phyloP scores from a whole-genome alignment of 2,329 filamentous ascomycete species.

The Penicillium decumbens region DNA sequence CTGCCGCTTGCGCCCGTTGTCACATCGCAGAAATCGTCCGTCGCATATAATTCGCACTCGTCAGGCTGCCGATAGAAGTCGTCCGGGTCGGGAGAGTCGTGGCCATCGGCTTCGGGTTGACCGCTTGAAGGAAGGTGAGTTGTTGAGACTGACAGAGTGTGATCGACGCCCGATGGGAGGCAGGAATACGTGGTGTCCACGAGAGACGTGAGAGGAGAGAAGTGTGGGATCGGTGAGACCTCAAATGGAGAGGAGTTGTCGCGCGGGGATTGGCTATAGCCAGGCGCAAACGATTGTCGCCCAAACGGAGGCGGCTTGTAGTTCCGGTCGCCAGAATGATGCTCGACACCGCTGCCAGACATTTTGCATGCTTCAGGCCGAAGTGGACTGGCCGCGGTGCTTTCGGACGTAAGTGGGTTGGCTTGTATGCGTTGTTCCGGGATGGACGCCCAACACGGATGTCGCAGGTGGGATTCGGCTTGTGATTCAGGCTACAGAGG shows the following conservation, averaged over 20 bases:
- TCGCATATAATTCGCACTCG: conserved; percentile 30
- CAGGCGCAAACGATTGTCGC: conserved; percentile 30
- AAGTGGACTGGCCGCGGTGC: conserved; percentile 30
- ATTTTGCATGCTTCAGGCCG: conserved; percentile 39
- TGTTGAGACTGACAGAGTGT: conserved; percentile 13
- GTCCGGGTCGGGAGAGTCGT: conserved; percentile 44
- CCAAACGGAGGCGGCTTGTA: conserved; percentile 27
- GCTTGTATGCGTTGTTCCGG: conserved; percentile 38
- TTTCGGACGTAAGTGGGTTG: conserved; percentile 28
- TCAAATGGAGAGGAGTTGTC: conserved; percentile 22
- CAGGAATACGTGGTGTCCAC: conserved; percentile 27
- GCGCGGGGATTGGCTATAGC: conserved; percentile 23
- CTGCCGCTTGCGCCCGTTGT: conserved; percentile 18
- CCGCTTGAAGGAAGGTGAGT: conserved; percentile 20
- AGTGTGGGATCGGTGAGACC: conserved; percentile 26
- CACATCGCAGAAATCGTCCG: conserved; percentile 15
- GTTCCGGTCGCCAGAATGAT: conserved; percentile 36
- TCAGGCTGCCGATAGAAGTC: conserved; percentile 50
- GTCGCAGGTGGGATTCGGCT: conserved; percentile 28
- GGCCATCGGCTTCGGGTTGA: conserved; percentile 11
- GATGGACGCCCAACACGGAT: conserved; percentile 32
- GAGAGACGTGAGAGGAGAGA: conserved; percentile 19
- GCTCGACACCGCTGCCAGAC: conserved; percentile 42
- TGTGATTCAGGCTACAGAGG: conserved; percentile 36
- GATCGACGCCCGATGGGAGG: conserved; percentile 18